These are phyloP conservation scores for Aschersonia sp. DNA, from an alignment of 2,329 filamentous ascomycete genomes.

Conservation along the genomic window DNA sequence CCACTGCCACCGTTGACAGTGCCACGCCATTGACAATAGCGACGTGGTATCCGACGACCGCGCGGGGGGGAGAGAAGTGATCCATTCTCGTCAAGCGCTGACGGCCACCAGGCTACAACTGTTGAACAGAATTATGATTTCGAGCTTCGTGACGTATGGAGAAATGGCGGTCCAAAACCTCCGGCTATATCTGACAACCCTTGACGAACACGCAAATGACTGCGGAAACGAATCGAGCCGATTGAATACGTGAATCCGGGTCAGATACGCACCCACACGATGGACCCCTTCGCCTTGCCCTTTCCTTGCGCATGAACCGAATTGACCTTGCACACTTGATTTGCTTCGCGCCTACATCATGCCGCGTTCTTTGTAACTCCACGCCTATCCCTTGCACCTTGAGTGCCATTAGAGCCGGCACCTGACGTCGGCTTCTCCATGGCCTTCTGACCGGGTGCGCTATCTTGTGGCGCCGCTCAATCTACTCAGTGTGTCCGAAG, in stretches of 20 bases:
- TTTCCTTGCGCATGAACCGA: background rate
- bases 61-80: background rate
- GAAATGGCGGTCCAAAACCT: background rate
- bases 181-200: background rate
- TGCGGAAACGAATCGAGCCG: background rate
- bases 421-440: background rate
- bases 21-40: slow-evolving; percentile 4
- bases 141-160: background rate
- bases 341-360: background rate
- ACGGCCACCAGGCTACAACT: background rate
- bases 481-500: too few relatives aligned
- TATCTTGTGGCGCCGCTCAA: too few relatives aligned
- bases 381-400: background rate
- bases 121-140: background rate
- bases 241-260: background rate
- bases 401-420: background rate
- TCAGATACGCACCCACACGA: background rate
- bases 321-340: background rate
- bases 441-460: too few relatives aligned
- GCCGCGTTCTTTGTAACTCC: background rate
- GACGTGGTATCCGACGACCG: background rate
- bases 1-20: slow-evolving; percentile 3
- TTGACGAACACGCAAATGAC: background rate
- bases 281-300: background rate
- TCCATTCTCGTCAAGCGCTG: background rate